Evolutionary conservation across 2,329 filamentous ascomycete species (phyloP).

Genomic region (Albophoma yamanashiensis): DNA sequence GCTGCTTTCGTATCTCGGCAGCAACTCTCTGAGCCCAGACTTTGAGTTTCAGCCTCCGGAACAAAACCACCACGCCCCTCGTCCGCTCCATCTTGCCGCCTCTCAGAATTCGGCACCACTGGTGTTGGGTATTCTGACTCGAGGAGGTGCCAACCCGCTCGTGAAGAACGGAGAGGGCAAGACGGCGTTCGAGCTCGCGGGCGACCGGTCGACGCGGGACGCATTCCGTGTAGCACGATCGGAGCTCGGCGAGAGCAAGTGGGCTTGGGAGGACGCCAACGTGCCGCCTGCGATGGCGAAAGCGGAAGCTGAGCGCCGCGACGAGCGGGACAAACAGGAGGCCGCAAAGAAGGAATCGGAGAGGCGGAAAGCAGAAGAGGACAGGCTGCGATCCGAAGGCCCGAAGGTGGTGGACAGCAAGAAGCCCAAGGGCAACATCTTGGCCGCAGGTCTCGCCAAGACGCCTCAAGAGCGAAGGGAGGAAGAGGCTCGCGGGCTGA

Average conservation of each 20-base stretch:
- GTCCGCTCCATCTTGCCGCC: conserved; percentile 76
- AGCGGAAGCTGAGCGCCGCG: conserved; percentile 58
- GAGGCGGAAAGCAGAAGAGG: conserved; percentile 63
- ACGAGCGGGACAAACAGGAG: conserved; percentile 59
- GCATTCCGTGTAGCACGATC: conserved; percentile 82
- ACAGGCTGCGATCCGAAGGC: conserved; percentile 58
- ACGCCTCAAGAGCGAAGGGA: conserved; percentile 72
- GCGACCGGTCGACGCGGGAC: conserved; percentile 77
- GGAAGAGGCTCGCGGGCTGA: conserved; percentile 76
- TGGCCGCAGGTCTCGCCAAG: conserved; percentile 49
- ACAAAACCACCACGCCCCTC: conserved; percentile 70
- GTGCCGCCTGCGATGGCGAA: conserved; percentile 63
- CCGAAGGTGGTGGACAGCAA: conserved; percentile 40
- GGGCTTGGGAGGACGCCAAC: conserved; percentile 67
- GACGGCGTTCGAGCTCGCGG: conserved; percentile 76
- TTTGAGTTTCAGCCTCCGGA: conserved; percentile 67
- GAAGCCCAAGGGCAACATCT: conserved; percentile 39
- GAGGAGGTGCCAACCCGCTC: conserved; percentile 65
- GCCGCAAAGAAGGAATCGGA: conserved; percentile 57
- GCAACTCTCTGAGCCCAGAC: conserved; percentile 58
- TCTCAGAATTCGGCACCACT: conserved; percentile 69
- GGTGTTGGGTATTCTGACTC: conserved; percentile 65
- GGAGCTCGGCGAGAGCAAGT: conserved; percentile 66
- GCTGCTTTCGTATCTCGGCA: conserved; percentile 71
- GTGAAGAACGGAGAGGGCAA: conserved; percentile 64